These are phyloP conservation scores for Metschnikowia hibisci DNA, from an alignment of 805 yeast species.

Conservation along the genomic window DNA sequence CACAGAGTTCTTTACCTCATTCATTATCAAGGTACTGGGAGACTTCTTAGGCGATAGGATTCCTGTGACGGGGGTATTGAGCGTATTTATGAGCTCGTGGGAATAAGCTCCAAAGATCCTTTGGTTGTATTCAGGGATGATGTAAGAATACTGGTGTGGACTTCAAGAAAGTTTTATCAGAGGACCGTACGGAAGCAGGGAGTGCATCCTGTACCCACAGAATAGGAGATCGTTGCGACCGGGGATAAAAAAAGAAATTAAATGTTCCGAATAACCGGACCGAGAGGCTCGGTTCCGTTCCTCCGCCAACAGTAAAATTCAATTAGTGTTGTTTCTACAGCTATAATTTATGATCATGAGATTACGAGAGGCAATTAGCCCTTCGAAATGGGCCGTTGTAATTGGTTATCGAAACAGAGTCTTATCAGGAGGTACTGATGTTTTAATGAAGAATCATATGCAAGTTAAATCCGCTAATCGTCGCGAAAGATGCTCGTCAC, in stretches of 20 bases:
- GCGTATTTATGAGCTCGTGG: not conserved
- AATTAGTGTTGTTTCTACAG: no score
- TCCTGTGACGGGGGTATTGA: no score
- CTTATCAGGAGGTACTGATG: constrained; percentile 1
- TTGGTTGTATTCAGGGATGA: not conserved
- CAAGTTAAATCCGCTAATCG: not conserved
- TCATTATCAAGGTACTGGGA: not conserved
- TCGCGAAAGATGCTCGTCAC: not conserved
- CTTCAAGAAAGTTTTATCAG: not conserved
- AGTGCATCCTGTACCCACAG: constrained; percentile 2
- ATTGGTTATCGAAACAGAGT: not conserved
- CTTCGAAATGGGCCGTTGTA: no score
- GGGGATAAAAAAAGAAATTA: constrained; percentile 2
- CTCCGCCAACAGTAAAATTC: not conserved
- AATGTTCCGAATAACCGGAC: constrained; percentile 1
- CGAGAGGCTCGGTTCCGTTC: not conserved
- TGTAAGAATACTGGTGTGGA: not conserved
- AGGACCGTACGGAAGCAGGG: constrained; percentile 4
- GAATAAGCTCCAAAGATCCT: not conserved
- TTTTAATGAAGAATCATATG: constrained; percentile 3
- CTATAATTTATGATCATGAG: no score
- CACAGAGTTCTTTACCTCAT: not conserved
- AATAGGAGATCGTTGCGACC: constrained; percentile 8
- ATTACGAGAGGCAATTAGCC: no score
- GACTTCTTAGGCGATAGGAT: no score